Conservation (phyloP, 164 flowering plant species). For the Paratinospora sagittata region DNA sequence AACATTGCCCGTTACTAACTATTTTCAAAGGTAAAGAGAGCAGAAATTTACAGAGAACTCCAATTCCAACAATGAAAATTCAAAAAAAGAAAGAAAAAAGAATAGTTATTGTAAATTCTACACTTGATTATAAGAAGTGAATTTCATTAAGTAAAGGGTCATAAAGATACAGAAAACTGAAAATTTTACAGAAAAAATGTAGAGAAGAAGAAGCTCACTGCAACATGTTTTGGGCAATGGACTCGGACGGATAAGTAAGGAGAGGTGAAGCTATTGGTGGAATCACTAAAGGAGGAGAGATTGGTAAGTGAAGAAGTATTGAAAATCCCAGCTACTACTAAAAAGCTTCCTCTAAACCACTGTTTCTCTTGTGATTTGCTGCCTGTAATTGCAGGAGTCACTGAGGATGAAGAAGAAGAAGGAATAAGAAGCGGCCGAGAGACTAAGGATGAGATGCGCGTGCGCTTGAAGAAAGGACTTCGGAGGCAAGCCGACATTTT, state of each 20-base stretch:
- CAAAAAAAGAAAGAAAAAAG: no score
- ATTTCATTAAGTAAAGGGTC: neutral
- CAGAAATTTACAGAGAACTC: neutral
- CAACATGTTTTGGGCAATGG: conserved; percentile 37
- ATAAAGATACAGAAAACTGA: neutral
- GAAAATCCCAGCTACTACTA: conserved; percentile 1
- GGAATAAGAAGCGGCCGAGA: conserved; percentile 12
- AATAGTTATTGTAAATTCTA: neutral
- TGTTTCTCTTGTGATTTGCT: no score
- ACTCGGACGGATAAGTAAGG: conserved; percentile 53
- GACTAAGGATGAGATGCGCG: conserved; percentile 20
- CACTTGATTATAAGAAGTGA: no score
- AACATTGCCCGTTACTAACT: no score
- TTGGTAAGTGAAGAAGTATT: neutral
- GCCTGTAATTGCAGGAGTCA: conserved; percentile 3
- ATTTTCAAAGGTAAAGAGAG: neutral
- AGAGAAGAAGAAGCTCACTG: conserved; percentile 27
- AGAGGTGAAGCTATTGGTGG: conserved; percentile 15
- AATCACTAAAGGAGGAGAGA: conserved; percentile 14
- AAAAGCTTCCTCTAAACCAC: neutral
- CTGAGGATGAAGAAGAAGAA: conserved; percentile 4
- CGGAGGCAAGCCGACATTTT: conserved; percentile 12
- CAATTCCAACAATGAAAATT: neutral
- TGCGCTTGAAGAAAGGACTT: conserved; percentile 47
- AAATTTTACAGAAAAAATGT: neutral